Conservation (phyloP, 176 grass and related monocot genomes). For the Carex kokanica region DNA sequence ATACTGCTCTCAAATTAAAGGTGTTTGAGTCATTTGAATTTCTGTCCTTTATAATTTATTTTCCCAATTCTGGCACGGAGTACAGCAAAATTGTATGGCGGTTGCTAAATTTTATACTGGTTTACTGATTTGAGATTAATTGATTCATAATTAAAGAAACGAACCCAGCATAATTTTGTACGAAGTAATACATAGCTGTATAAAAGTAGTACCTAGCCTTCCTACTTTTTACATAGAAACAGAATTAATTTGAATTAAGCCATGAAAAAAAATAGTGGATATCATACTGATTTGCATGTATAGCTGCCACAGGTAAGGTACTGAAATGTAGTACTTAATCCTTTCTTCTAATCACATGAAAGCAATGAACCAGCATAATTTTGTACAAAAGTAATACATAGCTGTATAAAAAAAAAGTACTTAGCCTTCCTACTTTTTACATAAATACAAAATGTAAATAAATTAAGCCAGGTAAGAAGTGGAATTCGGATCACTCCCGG, state of each 20-base stretch:
- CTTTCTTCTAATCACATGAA: background rate
- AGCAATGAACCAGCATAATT: background rate
- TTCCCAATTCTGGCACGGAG: background rate
- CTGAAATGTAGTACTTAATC: background rate
- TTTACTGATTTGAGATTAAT: background rate
- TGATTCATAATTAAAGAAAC: background rate
- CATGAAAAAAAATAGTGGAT: background rate
- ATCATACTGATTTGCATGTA: background rate
- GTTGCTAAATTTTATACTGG: background rate
- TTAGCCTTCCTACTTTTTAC: background rate
- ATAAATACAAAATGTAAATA: background rate
- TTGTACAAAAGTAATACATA: background rate
- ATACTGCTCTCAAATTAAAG: constrained; percentile 48
- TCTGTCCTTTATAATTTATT: background rate
- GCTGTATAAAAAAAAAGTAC: no score
- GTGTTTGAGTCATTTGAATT: background rate
- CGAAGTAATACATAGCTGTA: background rate
- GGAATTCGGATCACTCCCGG: no score
- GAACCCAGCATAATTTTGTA: background rate
- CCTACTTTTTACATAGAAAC: background rate
- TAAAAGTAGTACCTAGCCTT: no score
- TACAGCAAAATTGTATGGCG: background rate
- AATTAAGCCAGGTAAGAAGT: background rate
- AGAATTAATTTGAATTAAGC: background rate
- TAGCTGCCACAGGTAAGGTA: background rate